Conservation (phyloP, 495 filamentous ascomycete genomes). For the Penicillium antarcticum region DNA sequence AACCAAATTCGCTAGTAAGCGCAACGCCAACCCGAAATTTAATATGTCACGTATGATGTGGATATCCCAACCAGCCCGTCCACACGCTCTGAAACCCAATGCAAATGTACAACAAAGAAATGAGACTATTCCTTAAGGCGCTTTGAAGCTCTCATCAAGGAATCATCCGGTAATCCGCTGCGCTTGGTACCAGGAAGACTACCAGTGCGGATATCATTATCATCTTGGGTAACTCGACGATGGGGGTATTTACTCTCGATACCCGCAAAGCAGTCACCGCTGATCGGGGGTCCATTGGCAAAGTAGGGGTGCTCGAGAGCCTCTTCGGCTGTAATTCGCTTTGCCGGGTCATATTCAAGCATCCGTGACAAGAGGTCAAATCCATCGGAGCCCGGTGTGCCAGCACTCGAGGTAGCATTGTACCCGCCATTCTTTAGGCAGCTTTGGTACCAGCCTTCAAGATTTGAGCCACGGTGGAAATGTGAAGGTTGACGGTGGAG, state of each 20-base stretch:
- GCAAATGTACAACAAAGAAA: not conserved
- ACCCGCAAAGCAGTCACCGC: conserved; percentile 86
- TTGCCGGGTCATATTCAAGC: conserved; percentile 90
- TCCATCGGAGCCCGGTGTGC: conserved; percentile 68
- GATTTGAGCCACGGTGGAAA: conserved; percentile 43
- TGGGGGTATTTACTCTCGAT: conserved; percentile 83
- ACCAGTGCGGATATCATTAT: conserved; percentile 87
- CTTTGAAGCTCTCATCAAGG: conserved; percentile 49
- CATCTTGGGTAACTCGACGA: conserved; percentile 85
- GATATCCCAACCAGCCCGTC: not conserved
- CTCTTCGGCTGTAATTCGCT: conserved; percentile 77
- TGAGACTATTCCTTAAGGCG: conserved; percentile 39
- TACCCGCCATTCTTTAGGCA: conserved; percentile 58
- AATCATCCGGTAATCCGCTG: conserved; percentile 83
- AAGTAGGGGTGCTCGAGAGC: conserved; percentile 91
- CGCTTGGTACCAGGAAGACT: conserved; percentile 90
- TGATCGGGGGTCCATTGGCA: conserved; percentile 58
- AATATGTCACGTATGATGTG: conserved; percentile 1
- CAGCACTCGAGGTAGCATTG: conserved; percentile 42
- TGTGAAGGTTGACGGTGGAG: conserved; percentile 39
- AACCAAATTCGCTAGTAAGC: not conserved
- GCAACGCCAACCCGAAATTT: conserved; percentile 8
- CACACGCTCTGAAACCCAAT: not conserved
- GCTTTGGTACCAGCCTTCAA: conserved; percentile 66
- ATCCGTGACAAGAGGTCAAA: conserved; percentile 76